Evolutionary conservation across 1,284 basidiomycete species (phyloP), one percentile per base, ranked within the genome.

Genomic region (Xerocomus amazonicus): DNA sequence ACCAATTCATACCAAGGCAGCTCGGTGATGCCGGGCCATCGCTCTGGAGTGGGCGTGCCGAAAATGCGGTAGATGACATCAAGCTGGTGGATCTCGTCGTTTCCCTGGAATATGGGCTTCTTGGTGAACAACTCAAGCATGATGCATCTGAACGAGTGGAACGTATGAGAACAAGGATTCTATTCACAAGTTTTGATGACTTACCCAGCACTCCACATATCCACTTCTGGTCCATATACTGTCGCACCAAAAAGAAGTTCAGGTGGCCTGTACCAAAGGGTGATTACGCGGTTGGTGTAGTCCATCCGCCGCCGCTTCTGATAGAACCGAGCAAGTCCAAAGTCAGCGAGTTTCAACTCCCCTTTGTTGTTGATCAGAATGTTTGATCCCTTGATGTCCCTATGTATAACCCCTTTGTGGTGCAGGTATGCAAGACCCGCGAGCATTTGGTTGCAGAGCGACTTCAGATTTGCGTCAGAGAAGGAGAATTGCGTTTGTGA

Each of bases 161-260:
- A 47, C 49, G 37, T 48, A 45, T 45, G 7, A 49, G 17, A 40
- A 37, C 3, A 51, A n/a, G 27, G 36, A 29, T 7, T 9, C 19
- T n/a, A 9, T 31, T 23, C 43, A 6, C 37, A 26, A 46, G 12
- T 35, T 17, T 44, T 35, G 44, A 17, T 10, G 47, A 31, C 47
- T 57, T 70, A 95, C 92, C 97, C 97, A 10, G 96, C 97, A 65
- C 94, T 97, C 97, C 97, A 99, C 85, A 97, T 97, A 65, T 99
- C 97, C n/a, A 99, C 96, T 63, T 97, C 97, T 3, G 92, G 87
- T 1, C 95, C 96, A 70, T 99, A 99, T 17, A 93, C 84, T 2
- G 97, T 99, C 42, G 94, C 93, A 14, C 97, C 97, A 57, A 99
- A 86, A 35, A 99, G 72, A 42, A 99, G 75, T 68, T 99, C 97